These are phyloP conservation scores for Citrullus mucosospermus DNA, from an alignment of 306 rosid genomes.

Conservation along the genomic window DNA sequence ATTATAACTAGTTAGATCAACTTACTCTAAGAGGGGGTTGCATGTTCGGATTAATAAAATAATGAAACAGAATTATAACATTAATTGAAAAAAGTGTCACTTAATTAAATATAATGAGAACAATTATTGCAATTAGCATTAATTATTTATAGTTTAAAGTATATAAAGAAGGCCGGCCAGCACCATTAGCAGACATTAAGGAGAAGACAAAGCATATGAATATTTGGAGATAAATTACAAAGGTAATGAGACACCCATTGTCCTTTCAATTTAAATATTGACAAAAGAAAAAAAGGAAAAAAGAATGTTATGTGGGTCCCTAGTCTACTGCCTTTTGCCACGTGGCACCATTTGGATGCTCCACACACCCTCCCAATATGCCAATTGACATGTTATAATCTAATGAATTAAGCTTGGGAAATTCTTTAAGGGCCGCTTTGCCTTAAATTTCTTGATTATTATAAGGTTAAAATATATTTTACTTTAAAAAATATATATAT, in stretches of 20 bases:
- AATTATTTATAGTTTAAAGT: not conserved
- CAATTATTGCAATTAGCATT: not conserved
- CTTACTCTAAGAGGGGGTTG: not conserved
- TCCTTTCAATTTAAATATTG: conserved; percentile 1
- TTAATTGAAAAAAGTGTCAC: not conserved
- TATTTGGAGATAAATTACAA: not conserved
- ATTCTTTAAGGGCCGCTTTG: too few species aligned
- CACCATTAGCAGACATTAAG: not conserved
- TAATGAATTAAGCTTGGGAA: not conserved
- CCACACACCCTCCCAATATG: not conserved
- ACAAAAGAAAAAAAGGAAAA: not conserved
- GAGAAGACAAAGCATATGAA: conserved; percentile 3
- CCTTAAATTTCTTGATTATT: too few species aligned
- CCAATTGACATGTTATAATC: not conserved
- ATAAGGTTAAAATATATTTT: too few species aligned
- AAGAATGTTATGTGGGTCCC: not conserved
- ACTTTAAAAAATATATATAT: too few species aligned
- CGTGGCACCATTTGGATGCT: not conserved
- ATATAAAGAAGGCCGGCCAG: not conserved
- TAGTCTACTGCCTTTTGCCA: not conserved
- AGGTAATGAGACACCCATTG: not conserved
- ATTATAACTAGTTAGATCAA: not conserved
- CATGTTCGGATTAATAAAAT: not conserved
- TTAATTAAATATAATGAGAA: not conserved
- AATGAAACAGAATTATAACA: not conserved